Evolutionary conservation across 345 rosid genomes (phyloP).

Genomic region (Gossypium ekmanianum): DNA sequence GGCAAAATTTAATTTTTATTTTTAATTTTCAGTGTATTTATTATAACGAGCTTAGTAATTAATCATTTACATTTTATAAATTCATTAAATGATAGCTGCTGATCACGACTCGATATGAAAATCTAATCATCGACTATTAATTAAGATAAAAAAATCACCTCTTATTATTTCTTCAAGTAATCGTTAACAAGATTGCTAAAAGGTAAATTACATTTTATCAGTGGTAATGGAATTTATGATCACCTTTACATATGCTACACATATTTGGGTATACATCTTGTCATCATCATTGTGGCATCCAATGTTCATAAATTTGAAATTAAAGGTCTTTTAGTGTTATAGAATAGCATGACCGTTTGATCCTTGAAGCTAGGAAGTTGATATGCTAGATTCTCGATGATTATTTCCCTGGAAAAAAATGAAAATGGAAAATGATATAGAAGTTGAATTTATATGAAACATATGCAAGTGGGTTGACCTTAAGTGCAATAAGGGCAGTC

Average conservation of each 20-base stretch:
- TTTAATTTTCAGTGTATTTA: too few species aligned
- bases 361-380: not conserved
- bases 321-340: not conserved
- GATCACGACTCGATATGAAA: accelerated
- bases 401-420: not conserved
- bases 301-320: not conserved
- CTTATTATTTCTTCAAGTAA: too few species aligned
- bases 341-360: not conserved
- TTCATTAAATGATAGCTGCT: accelerated
- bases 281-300: not conserved
- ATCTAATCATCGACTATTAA: accelerated
- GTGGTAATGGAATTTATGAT: not conserved
- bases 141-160: too few species aligned
- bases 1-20: too few species aligned
- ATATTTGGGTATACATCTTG: not conserved
- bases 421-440: not conserved
- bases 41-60: accelerated
- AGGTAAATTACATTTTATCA: not conserved
- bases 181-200: not conserved
- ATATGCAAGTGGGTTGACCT: constrained; percentile 19
- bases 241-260: not conserved
- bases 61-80: too few species aligned
- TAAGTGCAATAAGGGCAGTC: not conserved
- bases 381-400: not conserved
- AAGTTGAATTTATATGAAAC: not conserved